Evolutionary conservation across 2,329 filamentous ascomycete genomes (phyloP), one percentile per base, ranked within the genome.

Genomic region (Penicillium psychrosexuale): DNA sequence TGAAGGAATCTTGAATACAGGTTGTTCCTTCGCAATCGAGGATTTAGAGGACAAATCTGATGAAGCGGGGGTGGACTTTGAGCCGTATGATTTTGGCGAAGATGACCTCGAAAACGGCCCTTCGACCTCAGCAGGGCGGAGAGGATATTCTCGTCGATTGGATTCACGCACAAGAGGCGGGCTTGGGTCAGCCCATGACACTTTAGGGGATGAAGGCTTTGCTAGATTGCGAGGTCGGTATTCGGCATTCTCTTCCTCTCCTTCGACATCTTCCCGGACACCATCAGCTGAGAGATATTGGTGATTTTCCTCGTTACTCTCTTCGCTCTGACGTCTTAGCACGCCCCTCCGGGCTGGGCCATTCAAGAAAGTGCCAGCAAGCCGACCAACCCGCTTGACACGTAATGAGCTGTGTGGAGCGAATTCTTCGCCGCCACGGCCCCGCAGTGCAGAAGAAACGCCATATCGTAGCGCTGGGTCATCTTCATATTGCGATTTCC

Each of bases 331-430:
- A 48, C 78, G 77, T 64, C 74, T 75, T 61, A 77, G 80, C 58
- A 88, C 82, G 27, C 89, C 90, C 62, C 91, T 81, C 51, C 90
- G 83, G 19, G 90, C 89, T 28, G 90, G 90, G 1, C 89, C 90
- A 62, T 89, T 91, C 22, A 94, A 77, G 61, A 93, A 92, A 56
- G 84, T 88, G 1, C 90, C 90, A 2, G 87, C 84, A 8, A 88
- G 79, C 71, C 90, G 89, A 15, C 87, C 87, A 13, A 90, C 83
- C 57, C 89, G 81, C 74, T 92, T 93, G 55, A 92, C 79, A 5
- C 90, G 83, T 79, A 91, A 84, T 0, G 90, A 91, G 63, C 87
- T 86, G 57, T 90, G 88, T 1, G 84, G 76, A 13, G 83, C 86
- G 33, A 77, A 74, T 33, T 88, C 85, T 24, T 91, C 87, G 3